These are phyloP conservation scores for Gomphus bonarii DNA, from an alignment of 1,284 basidiomycete species.

Conservation along the genomic window DNA sequence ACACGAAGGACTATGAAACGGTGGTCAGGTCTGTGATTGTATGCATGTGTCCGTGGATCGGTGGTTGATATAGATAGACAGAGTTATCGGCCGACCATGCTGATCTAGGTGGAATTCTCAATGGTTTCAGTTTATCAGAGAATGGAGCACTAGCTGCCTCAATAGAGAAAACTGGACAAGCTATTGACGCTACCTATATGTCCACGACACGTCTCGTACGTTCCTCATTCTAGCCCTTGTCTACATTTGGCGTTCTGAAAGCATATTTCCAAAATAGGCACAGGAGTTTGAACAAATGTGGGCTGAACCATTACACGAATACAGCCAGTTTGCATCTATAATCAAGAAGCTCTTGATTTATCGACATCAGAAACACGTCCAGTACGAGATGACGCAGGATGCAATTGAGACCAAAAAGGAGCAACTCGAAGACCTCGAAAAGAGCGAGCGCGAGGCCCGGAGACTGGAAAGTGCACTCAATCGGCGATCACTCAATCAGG, in stretches of 20 bases:
- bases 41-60: neutral
- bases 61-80: slow-evolving; percentile 18
- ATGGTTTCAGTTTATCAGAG: slow-evolving; percentile 92
- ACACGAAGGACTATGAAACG: slow-evolving; percentile 86
- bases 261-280: slow-evolving; percentile 36
- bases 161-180: slow-evolving; percentile 91
- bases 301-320: slow-evolving; percentile 94
- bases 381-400: slow-evolving; percentile 96
- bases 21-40: slow-evolving; percentile 64
- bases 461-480: slow-evolving; percentile 82
- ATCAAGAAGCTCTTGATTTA: slow-evolving; percentile 92
- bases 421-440: slow-evolving; percentile 84
- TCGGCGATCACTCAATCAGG: slow-evolving; percentile 33
- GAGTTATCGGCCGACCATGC: slow-evolving; percentile 87
- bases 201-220: slow-evolving; percentile 81
- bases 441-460: slow-evolving; percentile 83
- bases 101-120: slow-evolving; percentile 91
- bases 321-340: slow-evolving; percentile 88
- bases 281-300: slow-evolving; percentile 89
- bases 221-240: slow-evolving; percentile 12
- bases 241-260: neutral
- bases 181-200: slow-evolving; percentile 89
- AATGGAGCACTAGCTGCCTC: slow-evolving; percentile 60
- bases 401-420: slow-evolving; percentile 80
- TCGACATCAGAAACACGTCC: slow-evolving; percentile 96